These are phyloP conservation scores for Claviceps monticola DNA, from an alignment of 2,329 filamentous ascomycete species.

Conservation along the genomic window DNA sequence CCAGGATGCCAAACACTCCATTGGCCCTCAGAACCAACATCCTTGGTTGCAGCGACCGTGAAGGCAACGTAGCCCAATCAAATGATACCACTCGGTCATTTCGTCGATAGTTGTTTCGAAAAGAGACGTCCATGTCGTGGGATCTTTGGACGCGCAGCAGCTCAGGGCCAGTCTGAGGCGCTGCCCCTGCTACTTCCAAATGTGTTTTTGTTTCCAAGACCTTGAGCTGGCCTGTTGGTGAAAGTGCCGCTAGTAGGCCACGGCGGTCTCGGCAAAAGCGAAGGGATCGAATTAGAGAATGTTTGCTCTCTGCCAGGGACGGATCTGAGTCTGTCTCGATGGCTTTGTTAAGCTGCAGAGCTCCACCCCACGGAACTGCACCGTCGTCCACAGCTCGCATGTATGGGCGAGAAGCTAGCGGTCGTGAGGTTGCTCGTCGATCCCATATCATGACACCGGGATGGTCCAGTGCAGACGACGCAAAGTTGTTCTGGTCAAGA, in stretches of 20 bases:
- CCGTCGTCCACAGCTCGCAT: constrained; percentile 45
- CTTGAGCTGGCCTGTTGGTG: constrained; percentile 48
- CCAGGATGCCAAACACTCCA: constrained; percentile 46
- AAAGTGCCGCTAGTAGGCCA: constrained; percentile 47
- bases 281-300: constrained; percentile 47
- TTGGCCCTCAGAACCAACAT: constrained; percentile 46
- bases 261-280: constrained; percentile 49
- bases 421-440: constrained; percentile 44
- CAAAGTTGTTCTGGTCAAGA: constrained; percentile 69
- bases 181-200: constrained; percentile 23
- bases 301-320: constrained; percentile 37
- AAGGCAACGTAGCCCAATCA: constrained; percentile 50
- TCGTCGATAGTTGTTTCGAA: constrained; percentile 35
- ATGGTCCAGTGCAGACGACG: constrained; percentile 63
- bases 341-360: constrained; percentile 41
- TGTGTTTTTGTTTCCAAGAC: constrained; percentile 46
- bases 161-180: constrained; percentile 37
- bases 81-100: constrained; percentile 52
- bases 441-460: constrained; percentile 70
- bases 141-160: constrained; percentile 45
- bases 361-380: constrained; percentile 48
- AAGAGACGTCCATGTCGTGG: constrained; percentile 47
- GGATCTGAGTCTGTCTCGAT: constrained; percentile 41
- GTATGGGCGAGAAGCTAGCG: constrained; percentile 39
- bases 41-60: constrained; percentile 40